These are phyloP conservation scores for Pythium scleroteichum DNA, from an alignment of 352 stramenopile species.

Conservation along the genomic window DNA sequence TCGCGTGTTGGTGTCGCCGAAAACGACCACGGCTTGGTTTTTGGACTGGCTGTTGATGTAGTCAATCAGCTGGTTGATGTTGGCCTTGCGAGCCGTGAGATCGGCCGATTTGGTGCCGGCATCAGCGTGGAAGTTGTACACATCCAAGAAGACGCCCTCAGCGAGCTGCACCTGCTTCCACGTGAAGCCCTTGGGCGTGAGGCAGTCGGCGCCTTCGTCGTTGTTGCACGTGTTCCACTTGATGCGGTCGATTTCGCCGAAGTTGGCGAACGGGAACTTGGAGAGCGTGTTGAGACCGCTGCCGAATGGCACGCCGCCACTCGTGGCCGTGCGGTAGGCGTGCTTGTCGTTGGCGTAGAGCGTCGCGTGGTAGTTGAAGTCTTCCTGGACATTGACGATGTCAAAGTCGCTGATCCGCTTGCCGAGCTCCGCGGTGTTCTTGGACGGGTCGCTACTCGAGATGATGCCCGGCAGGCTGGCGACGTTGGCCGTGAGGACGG, in stretches of 20 bases:
- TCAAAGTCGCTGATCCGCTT: slow-evolving; percentile 36
- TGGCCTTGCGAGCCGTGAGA: slow-evolving; percentile 35
- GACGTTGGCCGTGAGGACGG: no score
- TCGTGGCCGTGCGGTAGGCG: no score
- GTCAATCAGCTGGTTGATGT: slow-evolving; percentile 49
- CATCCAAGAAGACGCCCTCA: slow-evolving; percentile 39
- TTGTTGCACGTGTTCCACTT: slow-evolving; percentile 52
- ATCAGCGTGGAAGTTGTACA: slow-evolving; percentile 59
- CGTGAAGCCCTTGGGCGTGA: slow-evolving; percentile 66
- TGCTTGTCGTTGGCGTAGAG: no score
- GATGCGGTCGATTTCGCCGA: slow-evolving; percentile 38
- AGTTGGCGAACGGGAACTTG: slow-evolving; percentile 40
- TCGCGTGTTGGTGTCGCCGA: no score
- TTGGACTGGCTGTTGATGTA: slow-evolving; percentile 47
- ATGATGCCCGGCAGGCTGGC: no score
- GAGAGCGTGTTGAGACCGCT: slow-evolving; percentile 53
- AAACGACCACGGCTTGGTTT: slow-evolving; percentile 47
- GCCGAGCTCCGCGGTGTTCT: slow-evolving; percentile 55
- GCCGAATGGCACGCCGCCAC: slow-evolving; percentile 33
- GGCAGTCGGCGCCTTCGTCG: slow-evolving; percentile 46
- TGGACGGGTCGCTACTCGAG: no score
- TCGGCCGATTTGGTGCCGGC: slow-evolving; percentile 36
- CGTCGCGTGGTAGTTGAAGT: no score
- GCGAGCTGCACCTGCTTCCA: slow-evolving; percentile 42
- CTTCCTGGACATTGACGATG: slow-evolving; percentile 28